Percentiles rank a stretch among this genome's conserved stretches.
Conservation (phyloP, 2,329 filamentous ascomycete genomes). For the Hypoxylon sp. region DNA sequence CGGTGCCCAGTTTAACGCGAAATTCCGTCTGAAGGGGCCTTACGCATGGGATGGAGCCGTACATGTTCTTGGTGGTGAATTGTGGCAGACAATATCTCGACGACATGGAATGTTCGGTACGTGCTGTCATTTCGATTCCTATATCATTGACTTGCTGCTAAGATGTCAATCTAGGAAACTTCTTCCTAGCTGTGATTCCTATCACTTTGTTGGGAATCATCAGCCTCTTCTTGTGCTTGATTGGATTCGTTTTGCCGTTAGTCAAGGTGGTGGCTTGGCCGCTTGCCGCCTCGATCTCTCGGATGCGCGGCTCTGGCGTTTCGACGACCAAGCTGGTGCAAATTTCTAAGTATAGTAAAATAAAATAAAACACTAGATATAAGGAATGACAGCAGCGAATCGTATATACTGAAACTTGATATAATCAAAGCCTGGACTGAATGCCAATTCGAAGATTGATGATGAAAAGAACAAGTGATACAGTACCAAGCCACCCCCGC, state of each 20-base stretch:
- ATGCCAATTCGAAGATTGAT: too few relatives aligned
- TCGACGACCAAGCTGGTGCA: too few relatives aligned
- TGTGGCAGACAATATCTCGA: slow-evolving; percentile 44
- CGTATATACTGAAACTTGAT: too few relatives aligned
- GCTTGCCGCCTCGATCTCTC: slow-evolving; percentile 9
- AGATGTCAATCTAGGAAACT: slow-evolving; percentile 6
- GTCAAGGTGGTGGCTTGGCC: slow-evolving; percentile 19
- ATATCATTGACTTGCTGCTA: neutral
- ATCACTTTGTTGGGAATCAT: slow-evolving; percentile 24
- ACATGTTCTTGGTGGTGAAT: slow-evolving; percentile 51
- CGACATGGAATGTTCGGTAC: slow-evolving; percentile 32
- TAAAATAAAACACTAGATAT: too few relatives aligned
- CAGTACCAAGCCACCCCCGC: too few relatives aligned
- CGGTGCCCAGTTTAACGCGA: slow-evolving; percentile 58
- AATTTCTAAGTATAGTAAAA: slow-evolving; percentile 12
- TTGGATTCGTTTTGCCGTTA: slow-evolving; percentile 13
- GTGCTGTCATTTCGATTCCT: neutral
- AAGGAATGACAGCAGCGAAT: too few relatives aligned
- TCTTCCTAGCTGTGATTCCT: slow-evolving; percentile 12
- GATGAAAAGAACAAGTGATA: too few relatives aligned
- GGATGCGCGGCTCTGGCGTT: too few relatives aligned
- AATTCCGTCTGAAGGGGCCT: slow-evolving; percentile 56
- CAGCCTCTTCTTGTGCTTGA: slow-evolving; percentile 17
- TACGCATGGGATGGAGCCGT: slow-evolving; percentile 51
- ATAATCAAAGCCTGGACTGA: too few relatives aligned